phyloP scores from a whole-genome alignment of 176 grass and related monocot species.

The Alloteropsis semialata region DNA sequence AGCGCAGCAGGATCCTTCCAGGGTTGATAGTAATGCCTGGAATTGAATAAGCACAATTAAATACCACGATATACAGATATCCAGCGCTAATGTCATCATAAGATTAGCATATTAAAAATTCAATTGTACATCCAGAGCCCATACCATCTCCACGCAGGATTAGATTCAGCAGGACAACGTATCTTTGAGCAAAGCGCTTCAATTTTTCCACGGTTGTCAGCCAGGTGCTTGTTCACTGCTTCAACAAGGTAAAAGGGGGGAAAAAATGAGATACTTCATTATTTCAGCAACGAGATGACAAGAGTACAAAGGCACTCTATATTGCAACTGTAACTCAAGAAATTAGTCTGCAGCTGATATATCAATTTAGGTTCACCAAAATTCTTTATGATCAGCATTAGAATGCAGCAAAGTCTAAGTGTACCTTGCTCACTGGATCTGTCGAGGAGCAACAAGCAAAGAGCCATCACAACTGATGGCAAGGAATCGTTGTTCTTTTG shows the following conservation, averaged over 20 bases:
- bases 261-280: neutral
- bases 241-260: constrained; percentile 4
- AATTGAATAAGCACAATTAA: neutral
- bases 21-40: constrained; percentile 80
- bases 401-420: neutral
- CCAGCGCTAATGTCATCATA: neutral
- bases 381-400: constrained; percentile 5
- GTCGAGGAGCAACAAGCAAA: constrained; percentile 63
- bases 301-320: neutral
- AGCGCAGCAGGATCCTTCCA: constrained; percentile 50
- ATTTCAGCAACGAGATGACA: neutral
- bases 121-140: neutral
- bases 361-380: neutral
- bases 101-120: neutral
- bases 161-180: constrained; percentile 55
- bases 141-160: constrained; percentile 95
- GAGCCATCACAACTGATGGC: constrained; percentile 56
- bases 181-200: constrained; percentile 64
- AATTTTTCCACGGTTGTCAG: constrained; percentile 38
- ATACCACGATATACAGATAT: neutral
- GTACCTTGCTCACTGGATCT: constrained; percentile 44
- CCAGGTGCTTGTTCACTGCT: constrained; percentile 48
- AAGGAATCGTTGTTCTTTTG: constrained; percentile 40
- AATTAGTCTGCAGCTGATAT: neutral
- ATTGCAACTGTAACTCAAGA: neutral